Conservation (phyloP, 2,329 filamentous ascomycete genomes). For the Whalleya microplaca region DNA sequence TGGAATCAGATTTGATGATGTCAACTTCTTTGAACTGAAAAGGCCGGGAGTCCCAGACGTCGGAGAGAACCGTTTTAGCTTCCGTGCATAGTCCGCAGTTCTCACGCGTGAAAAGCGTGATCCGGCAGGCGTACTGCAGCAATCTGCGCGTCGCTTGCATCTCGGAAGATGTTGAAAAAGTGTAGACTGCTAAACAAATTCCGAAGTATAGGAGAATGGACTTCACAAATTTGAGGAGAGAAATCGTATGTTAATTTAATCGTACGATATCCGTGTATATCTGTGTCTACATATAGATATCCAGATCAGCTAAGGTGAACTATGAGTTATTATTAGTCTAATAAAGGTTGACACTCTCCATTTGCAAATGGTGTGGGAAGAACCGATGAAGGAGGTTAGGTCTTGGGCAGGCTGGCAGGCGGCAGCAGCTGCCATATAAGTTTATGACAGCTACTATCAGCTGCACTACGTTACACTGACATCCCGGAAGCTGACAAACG, state of each 20-base stretch:
- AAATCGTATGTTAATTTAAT: background rate
- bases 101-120: slow-evolving; percentile 75
- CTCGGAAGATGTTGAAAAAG: background rate
- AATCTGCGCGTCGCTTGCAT: slow-evolving; percentile 59
- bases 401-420: slow-evolving; percentile 1
- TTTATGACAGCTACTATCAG: no score
- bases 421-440: no score
- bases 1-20: slow-evolving; percentile 65
- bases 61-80: slow-evolving; percentile 69
- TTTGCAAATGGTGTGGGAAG: no score
- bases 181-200: background rate
- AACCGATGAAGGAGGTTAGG: no score
- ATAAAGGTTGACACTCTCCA: no score
- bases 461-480: no score
- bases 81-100: slow-evolving; percentile 73
- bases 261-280: slow-evolving; percentile 1
- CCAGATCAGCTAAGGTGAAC: no score
- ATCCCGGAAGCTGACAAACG: no score
- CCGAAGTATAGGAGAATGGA: background rate
- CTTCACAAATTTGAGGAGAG: background rate
- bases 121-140: slow-evolving; percentile 60
- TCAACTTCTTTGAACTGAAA: slow-evolving; percentile 73
- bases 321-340: background rate
- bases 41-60: slow-evolving; percentile 67
- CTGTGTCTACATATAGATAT: no score